These are phyloP conservation scores for Taphrina betulina DNA, from an alignment of 1,139 yeast genomes.

Conservation along the genomic window DNA sequence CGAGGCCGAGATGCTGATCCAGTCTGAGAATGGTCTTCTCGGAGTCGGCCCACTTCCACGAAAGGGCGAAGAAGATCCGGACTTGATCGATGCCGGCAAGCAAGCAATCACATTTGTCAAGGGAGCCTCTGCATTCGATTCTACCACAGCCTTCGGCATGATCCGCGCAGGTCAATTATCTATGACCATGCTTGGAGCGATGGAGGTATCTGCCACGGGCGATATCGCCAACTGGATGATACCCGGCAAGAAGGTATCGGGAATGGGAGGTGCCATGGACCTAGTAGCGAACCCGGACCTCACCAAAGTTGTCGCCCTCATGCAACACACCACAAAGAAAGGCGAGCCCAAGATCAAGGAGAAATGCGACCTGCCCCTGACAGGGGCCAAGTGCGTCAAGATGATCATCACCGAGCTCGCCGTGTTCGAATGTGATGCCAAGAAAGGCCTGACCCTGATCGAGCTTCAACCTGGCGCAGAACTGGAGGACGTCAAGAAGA, in stretches of 20 bases:
- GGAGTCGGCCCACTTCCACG: conserved; percentile 48
- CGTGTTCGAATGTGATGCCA: conserved; percentile 50
- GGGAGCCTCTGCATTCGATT: conserved; percentile 53
- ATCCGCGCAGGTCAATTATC: conserved; percentile 52
- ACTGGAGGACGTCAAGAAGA: conserved; percentile 20
- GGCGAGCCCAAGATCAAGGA: conserved; percentile 52
- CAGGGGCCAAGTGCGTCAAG: conserved; percentile 51
- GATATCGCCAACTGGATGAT: conserved; percentile 56
- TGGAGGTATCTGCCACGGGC: conserved; percentile 52
- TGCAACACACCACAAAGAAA: conserved; percentile 52
- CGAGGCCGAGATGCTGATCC: conserved; percentile 17
- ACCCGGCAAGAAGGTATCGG: conserved; percentile 52
- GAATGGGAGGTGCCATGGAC: conserved; percentile 60
- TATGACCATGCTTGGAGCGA: conserved; percentile 52
- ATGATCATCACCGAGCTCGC: conserved; percentile 53
- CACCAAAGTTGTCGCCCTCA: conserved; percentile 51
- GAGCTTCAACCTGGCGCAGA: conserved; percentile 42
- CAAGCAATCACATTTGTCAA: conserved; percentile 51
- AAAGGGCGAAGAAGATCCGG: conserved; percentile 51
- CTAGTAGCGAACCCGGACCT: conserved; percentile 51
- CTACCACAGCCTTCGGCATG: conserved; percentile 54
- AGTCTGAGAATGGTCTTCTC: conserved; percentile 17
- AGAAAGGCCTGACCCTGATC: conserved; percentile 47
- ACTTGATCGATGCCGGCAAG: conserved; percentile 54
- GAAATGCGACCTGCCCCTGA: conserved; percentile 50